A percentile compares a stretch with the other conserved stretches of the same genome.
phyloP scores from a whole-genome alignment of 2,329 filamentous ascomycete species.

The Penicillium sclerotigenum region DNA sequence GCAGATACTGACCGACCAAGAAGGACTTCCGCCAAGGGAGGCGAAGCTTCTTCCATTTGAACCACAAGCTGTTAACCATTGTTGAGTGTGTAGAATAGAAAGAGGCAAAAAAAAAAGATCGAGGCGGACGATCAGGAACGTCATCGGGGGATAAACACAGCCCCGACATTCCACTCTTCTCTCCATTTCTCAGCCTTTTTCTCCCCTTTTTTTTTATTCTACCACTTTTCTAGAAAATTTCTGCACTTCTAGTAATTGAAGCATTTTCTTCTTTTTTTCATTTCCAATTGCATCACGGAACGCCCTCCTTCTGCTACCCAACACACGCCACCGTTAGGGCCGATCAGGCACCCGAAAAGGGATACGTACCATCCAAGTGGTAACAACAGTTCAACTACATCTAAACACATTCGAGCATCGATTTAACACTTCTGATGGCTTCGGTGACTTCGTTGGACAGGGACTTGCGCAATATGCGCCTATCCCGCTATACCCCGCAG shows the following conservation, averaged over 20 bases:
- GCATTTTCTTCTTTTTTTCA: not conserved
- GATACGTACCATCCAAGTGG: constrained; percentile 14
- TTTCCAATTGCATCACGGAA: constrained; percentile 1
- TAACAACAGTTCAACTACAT: constrained; percentile 2
- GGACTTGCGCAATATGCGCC: constrained; percentile 87
- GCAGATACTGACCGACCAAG: constrained; percentile 50
- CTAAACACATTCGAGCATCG: not conserved
- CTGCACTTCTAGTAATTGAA: not conserved
- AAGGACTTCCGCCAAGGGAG: constrained; percentile 62
- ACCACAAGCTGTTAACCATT: constrained; percentile 54
- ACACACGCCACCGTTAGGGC: constrained; percentile 15
- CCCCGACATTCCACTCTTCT: constrained; percentile 21
- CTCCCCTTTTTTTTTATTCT: constrained; percentile 1
- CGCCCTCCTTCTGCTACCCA: constrained; percentile 19
- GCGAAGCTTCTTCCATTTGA: constrained; percentile 60
- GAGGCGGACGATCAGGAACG: constrained; percentile 19
- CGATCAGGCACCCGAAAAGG: constrained; percentile 23
- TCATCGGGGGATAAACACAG: constrained; percentile 29
- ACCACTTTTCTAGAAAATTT: not conserved
- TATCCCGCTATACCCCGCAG: constrained; percentile 87
- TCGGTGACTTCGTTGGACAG: constrained; percentile 91
- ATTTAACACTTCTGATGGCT: constrained; percentile 65
- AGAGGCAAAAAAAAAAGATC: constrained; percentile 7
- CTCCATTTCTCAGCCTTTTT: constrained; percentile 1
- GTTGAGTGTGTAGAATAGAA: constrained; percentile 14